Evolutionary conservation across 2,329 filamentous ascomycete species (phyloP).

Genomic region (Neofusicoccum ribis): DNA sequence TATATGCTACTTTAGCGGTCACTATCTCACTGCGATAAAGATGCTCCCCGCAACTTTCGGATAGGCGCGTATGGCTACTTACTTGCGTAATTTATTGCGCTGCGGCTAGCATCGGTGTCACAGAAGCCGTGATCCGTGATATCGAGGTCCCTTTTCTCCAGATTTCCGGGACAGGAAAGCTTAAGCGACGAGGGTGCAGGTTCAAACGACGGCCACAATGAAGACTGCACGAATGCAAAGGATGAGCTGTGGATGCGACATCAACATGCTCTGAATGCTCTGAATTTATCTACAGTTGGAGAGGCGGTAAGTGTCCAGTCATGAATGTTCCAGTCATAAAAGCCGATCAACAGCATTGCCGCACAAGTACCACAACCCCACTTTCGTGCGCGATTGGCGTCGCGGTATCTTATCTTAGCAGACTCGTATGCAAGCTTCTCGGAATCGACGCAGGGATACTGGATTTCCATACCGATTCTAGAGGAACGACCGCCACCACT

Average conservation of each 20-base stretch:
- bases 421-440: not conserved
- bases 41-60: too few species aligned
- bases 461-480: not conserved
- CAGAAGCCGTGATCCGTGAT: not conserved
- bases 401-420: not conserved
- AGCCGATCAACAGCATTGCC: not conserved
- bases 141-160: not conserved
- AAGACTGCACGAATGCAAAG: not conserved
- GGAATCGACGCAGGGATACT: not conserved
- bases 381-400: not conserved
- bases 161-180: not conserved
- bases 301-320: not conserved
- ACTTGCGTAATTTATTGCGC: not conserved
- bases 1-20: too few species aligned
- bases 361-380: not conserved
- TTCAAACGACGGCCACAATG: not conserved
- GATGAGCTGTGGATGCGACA: too few species aligned
- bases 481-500: not conserved
- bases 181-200: not conserved
- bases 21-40: too few species aligned
- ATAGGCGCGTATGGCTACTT: too few species aligned
- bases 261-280: too few species aligned
- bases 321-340: not conserved
- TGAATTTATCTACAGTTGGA: too few species aligned
- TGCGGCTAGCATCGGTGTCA: not conserved